Evolutionary conservation across 1,139 yeast species (phyloP), one percentile per base, ranked within the genome.

Genomic region (Protomyces inundatus): DNA sequence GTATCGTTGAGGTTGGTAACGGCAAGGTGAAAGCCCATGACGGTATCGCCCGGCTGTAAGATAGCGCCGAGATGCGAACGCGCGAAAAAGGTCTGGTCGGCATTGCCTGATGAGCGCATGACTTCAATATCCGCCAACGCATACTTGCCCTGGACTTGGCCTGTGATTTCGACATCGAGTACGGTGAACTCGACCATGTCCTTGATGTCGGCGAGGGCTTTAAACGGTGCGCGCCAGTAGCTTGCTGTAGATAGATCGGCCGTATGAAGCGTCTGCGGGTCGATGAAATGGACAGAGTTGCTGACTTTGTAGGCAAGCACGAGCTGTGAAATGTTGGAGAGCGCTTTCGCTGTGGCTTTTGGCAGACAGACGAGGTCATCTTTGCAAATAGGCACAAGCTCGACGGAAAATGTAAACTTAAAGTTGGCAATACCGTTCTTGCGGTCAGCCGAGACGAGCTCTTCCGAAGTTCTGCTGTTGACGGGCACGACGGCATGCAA

Each of bases 331-430:
- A 93, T 88, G 73, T 88, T 87, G 67, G 98, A 96, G 78, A 90
- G 75, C 12, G 90, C 82, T 69, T 85, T 84, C 3, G 99, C 98
- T 68, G 93, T 76, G 70, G 85, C 85, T 72, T 84, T 83, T 37
- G 98, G 98, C 68, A 95, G 80, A 55, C 91, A 88, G 39, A 95
- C 96, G 70, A 95, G 81, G 73, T 95, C 98, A 74, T 93, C 99
- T 75, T 95, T 87, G 82, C 98, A 95, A 58, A 95, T 85, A n/a
- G 98, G 98, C 1, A 90, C 96, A 69, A 93, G 85, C 77, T 93
- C 99, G 51, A 91, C 89, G 14, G 98, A 90, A 73, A 81, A 91
- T 7, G 98, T 83, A 74, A 93, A 95, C 77, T 93, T 93, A 78
- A 90, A 93, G 66, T 86, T 83, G 42, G 95, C 85, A 16, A 88